Percentiles rank a stretch among this genome's conserved stretches.
Conservation (phyloP, 495 filamentous ascomycete genomes). For the Xylaria telfairii region DNA sequence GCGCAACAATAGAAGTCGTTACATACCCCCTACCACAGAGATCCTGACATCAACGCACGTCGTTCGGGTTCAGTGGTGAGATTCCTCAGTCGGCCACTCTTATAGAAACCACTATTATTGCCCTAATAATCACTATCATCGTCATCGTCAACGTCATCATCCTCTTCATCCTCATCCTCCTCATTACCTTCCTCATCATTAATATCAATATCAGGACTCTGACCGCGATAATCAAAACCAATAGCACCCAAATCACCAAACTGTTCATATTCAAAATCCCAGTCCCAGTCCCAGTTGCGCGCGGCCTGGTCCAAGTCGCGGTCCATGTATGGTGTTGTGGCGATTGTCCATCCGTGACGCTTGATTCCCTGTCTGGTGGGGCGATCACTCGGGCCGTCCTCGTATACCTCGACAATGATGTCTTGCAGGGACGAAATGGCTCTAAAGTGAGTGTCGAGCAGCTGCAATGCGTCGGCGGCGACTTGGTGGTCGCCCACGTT, state of each 20-base stretch:
- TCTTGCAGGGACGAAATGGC: neutral
- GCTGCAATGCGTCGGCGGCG: neutral
- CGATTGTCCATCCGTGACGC: slow-evolving; percentile 1
- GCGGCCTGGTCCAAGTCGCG: neutral
- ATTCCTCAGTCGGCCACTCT: too few species aligned
- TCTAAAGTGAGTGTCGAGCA: neutral
- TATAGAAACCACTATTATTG: too few species aligned
- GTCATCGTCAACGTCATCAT: neutral
- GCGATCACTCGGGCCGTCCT: too few species aligned
- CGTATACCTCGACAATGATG: neutral
- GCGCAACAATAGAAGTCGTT: too few species aligned
- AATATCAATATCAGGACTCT: too few species aligned
- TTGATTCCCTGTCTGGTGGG: neutral
- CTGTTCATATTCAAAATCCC: too few species aligned
- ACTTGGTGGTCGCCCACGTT: neutral
- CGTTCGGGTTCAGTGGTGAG: too few species aligned
- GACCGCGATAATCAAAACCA: neutral
- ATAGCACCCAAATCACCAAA: neutral
- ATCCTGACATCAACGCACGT: too few species aligned
- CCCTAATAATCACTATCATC: neutral
- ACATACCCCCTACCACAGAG: too few species aligned
- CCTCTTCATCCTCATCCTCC: neutral
- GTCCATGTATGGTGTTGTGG: neutral
- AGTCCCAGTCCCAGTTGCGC: too few species aligned
- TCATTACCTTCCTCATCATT: too few species aligned